A percentile compares a stretch with the other conserved stretches of the same genome.
phyloP scores from a whole-genome alignment of 805 yeast species.

The Candida qinlingensis region DNA sequence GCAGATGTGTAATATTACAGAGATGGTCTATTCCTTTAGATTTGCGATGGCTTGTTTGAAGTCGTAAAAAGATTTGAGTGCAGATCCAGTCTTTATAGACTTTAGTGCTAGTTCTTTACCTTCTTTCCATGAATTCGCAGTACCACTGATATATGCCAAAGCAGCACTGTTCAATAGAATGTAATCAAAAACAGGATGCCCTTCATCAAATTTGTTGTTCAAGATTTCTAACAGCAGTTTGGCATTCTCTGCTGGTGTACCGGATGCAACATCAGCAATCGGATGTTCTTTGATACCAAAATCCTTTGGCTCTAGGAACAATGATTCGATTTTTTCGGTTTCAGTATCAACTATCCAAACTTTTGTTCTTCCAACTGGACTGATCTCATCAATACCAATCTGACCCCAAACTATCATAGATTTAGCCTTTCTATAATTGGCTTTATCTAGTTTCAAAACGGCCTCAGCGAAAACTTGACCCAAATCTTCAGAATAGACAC shows the following conservation, averaged over 20 bases:
- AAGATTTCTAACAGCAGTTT: slow-evolving; percentile 39
- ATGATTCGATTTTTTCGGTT: slow-evolving; percentile 37
- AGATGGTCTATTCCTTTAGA: not conserved
- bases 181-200: slow-evolving; percentile 76
- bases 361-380: slow-evolving; percentile 79
- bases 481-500: slow-evolving; percentile 75
- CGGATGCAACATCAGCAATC: slow-evolving; percentile 64
- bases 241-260: slow-evolving; percentile 88
- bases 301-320: slow-evolving; percentile 60
- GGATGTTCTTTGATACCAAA: slow-evolving; percentile 77
- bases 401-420: slow-evolving; percentile 93
- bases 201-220: slow-evolving; percentile 38
- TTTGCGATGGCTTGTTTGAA: slow-evolving; percentile 37
- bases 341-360: slow-evolving; percentile 64
- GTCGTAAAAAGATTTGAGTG: slow-evolving; percentile 49
- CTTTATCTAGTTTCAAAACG: slow-evolving; percentile 54
- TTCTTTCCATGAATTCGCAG: slow-evolving; percentile 60
- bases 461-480: slow-evolving; percentile 86
- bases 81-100: slow-evolving; percentile 64
- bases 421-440: slow-evolving; percentile 35
- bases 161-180: slow-evolving; percentile 90
- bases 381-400: slow-evolving; percentile 87
- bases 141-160: slow-evolving; percentile 71
- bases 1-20: too few species aligned
- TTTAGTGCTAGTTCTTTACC: slow-evolving; percentile 74